Base-by-base conservation (phyloP, 148 eudicot species). In the Arbutus unedo region DNA sequence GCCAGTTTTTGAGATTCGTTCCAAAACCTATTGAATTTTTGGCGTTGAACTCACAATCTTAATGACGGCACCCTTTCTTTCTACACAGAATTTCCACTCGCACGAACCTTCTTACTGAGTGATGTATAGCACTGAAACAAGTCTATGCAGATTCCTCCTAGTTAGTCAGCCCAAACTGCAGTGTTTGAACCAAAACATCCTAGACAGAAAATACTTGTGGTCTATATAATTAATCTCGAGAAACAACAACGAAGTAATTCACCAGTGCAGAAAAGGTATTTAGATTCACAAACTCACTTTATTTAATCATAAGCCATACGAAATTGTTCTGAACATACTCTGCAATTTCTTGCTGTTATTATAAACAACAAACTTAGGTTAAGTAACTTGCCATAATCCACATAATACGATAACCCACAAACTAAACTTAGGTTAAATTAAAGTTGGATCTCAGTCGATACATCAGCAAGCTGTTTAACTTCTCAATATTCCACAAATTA, bases 71-170 rank as follows among this genome's bases (percentile, higher is more conserved):
- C 53, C 76, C 50, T 73, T 73, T 45, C 13, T 73, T 73, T 45
- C 76, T 23, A 4, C 75, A 43, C 50, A 71, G 21, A 71, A 71
- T 44, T 71, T 71, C 21, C 23, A n/a, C 78, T 74, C 43, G 11
- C 41, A 6, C 16, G 49, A n/a, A 75, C 60, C 44, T 47, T 53
- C 59, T 51, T 76, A 53, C 45, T 25, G n/a, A 50, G 2, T 7
- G 8, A 18, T 47, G 53, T n/a, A 48, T 48, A n/a, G 6, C 11
- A 45, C 44, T 31, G 38, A 67, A 9, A 11, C 0, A 18, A 9
- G 49, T 72, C 76, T 49, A 44, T 72, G 50, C 51, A 72, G 23
- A 43, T 45, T 72, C 53, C 51, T 72, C 53, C 76, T 18, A 72
- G 50, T 43, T 16, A 15, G n/a, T 4, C 51, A 72, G 25, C 50